Percentiles rank a stretch among this genome's conserved stretches.
These are phyloP conservation scores for Fulvia fulva DNA, from an alignment of 2,329 filamentous ascomycete species.

Conservation along the genomic window DNA sequence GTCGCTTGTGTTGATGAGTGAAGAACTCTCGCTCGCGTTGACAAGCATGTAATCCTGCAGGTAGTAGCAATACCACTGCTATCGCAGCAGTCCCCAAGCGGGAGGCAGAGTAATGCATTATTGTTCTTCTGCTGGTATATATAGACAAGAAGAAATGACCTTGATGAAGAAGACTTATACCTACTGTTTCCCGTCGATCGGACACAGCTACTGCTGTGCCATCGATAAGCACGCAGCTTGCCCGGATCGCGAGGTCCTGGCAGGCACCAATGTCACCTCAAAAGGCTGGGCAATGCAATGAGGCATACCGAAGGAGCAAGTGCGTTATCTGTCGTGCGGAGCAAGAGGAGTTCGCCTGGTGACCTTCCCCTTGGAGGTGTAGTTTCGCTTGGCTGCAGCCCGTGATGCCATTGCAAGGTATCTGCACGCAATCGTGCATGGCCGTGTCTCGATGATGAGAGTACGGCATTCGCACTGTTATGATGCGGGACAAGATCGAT, in stretches of 20 bases:
- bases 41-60: slow-evolving; percentile 7
- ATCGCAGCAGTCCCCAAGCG: neutral
- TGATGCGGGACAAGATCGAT: no score
- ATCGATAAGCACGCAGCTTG: neutral
- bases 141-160: neutral
- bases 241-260: neutral
- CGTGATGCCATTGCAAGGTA: neutral
- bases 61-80: slow-evolving; percentile 1
- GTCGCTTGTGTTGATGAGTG: neutral
- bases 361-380: neutral
- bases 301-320: neutral
- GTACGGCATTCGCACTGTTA: neutral
- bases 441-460: neutral
- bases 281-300: neutral
- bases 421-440: neutral
- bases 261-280: neutral
- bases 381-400: neutral
- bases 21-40: slow-evolving; percentile 5
- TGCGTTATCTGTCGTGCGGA: neutral
- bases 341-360: neutral
- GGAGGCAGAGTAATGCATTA: neutral
- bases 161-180: neutral
- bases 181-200: neutral
- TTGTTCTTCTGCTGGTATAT: neutral
- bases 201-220: neutral